phyloP scores from a whole-genome alignment of 345 rosid genomes.

The Garcia nutans region DNA sequence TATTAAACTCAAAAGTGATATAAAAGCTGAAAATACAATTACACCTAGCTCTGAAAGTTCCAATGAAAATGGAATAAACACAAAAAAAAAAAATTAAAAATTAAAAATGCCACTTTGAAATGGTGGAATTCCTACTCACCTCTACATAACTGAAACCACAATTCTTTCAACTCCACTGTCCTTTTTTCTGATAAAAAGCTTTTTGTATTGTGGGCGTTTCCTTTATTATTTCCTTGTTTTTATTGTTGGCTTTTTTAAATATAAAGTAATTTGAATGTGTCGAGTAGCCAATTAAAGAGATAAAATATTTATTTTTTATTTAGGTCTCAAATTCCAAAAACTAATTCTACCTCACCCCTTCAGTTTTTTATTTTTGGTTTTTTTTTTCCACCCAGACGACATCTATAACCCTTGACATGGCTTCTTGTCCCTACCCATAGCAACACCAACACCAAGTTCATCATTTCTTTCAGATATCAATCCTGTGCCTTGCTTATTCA shows the following conservation, averaged over 20 bases:
- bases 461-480: not conserved
- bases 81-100: too few relatives aligned
- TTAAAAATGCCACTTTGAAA: conserved; percentile 25
- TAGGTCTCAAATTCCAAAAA: too few relatives aligned
- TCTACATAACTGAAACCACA: conserved; percentile 1
- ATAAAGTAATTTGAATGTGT: too few relatives aligned
- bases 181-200: conserved; percentile 13
- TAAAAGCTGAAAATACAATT: too few relatives aligned
- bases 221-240: not conserved
- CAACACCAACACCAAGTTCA: conserved; percentile 10
- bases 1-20: too few relatives aligned
- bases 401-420: conserved; percentile 18
- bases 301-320: too few relatives aligned
- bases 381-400: conserved; percentile 15
- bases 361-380: too few relatives aligned
- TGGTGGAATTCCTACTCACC: conserved; percentile 37
- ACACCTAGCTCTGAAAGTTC: conserved; percentile 7
- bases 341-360: too few relatives aligned
- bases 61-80: not conserved
- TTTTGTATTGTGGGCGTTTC: conserved; percentile 5
- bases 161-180: conserved; percentile 7
- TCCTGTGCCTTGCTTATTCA: not conserved
- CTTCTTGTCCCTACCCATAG: conserved; percentile 26
- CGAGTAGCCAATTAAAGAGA: too few relatives aligned
- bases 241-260: too few relatives aligned